Evolutionary conservation across 1,284 basidiomycete species (phyloP).

Genomic region (Sporisorium scitamineum): DNA sequence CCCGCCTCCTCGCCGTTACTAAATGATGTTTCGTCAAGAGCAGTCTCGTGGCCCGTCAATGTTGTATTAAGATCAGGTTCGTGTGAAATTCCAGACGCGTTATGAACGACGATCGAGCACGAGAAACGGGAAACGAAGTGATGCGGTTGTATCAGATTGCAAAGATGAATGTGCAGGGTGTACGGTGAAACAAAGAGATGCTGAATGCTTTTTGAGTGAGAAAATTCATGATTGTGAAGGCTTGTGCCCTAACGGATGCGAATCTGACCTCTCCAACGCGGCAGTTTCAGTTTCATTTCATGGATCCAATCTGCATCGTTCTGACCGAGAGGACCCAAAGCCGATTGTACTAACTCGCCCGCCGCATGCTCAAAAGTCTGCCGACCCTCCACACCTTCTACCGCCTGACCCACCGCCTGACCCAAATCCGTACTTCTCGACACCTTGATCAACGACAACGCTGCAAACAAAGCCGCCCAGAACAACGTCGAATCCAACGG

Average conservation of each 20-base stretch:
- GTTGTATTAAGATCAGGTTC: conserved; percentile 13
- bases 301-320: conserved; percentile 46
- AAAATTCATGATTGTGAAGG: no score
- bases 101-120: neutral
- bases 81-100: neutral
- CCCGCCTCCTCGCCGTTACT: conserved; percentile 48
- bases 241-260: conserved; percentile 19
- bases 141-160: conserved; percentile 12
- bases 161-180: conserved; percentile 9
- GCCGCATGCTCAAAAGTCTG: conserved; percentile 23
- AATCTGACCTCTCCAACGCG: conserved; percentile 33
- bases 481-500: conserved; percentile 34
- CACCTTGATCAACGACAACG: conserved; percentile 33
- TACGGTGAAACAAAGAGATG: neutral
- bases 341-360: conserved; percentile 27
- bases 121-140: neutral
- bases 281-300: conserved; percentile 28
- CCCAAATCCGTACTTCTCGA: conserved; percentile 24
- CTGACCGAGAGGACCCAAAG: conserved; percentile 13
- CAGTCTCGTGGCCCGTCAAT: neutral
- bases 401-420: conserved; percentile 9
- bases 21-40: neutral
- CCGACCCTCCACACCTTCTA: conserved; percentile 15
- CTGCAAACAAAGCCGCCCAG: conserved; percentile 30
- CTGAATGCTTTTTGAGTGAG: no score